Percentiles rank a stretch among this genome's conserved stretches.
phyloP scores from a whole-genome alignment of 768 basidiomycete genomes.

The Suillus subaureus region DNA sequence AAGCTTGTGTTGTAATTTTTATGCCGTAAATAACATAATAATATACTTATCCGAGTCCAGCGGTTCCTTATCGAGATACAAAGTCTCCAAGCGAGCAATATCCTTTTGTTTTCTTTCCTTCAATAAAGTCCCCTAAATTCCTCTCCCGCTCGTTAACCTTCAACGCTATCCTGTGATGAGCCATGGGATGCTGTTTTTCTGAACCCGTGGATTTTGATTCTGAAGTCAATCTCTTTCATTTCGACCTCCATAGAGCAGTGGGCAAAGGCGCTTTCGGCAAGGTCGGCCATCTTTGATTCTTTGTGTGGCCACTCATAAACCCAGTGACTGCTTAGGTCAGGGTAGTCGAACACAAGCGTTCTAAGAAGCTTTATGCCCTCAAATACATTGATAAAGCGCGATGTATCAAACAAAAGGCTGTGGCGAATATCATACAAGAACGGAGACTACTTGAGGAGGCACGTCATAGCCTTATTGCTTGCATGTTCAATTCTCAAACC shows the following conservation, averaged over 20 bases:
- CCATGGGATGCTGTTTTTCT: conserved; percentile 63
- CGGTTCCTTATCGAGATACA: conserved; percentile 22
- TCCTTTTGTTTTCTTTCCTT: conserved; percentile 37
- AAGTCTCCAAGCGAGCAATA: conserved; percentile 25
- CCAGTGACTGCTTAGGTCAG: conserved; percentile 66
- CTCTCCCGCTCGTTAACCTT: conserved; percentile 30
- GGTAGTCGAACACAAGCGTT: conserved; percentile 94
- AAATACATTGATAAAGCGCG: conserved; percentile 98
- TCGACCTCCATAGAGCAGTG: conserved; percentile 92
- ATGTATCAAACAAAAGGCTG: conserved; percentile 88
- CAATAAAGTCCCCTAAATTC: conserved; percentile 23
- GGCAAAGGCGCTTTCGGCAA: conserved; percentile 99
- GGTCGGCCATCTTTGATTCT: conserved; percentile 44
- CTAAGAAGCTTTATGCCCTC: conserved; percentile 90
- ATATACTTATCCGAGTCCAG: background rate
- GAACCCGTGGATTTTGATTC: conserved; percentile 84
- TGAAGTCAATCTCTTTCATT: conserved; percentile 91
- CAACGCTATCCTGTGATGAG: conserved; percentile 41
- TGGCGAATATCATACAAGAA: conserved; percentile 94
- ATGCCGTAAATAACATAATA: conserved; percentile 7
- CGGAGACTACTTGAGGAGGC: conserved; percentile 92
- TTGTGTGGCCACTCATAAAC: conserved; percentile 13
- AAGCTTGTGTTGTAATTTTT: background rate
- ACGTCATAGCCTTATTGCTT: conserved; percentile 12
- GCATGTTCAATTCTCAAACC: conserved; percentile 15